Evolutionary conservation across 495 filamentous ascomycete genomes (phyloP).

Genomic region (Tetracladium setigerum): DNA sequence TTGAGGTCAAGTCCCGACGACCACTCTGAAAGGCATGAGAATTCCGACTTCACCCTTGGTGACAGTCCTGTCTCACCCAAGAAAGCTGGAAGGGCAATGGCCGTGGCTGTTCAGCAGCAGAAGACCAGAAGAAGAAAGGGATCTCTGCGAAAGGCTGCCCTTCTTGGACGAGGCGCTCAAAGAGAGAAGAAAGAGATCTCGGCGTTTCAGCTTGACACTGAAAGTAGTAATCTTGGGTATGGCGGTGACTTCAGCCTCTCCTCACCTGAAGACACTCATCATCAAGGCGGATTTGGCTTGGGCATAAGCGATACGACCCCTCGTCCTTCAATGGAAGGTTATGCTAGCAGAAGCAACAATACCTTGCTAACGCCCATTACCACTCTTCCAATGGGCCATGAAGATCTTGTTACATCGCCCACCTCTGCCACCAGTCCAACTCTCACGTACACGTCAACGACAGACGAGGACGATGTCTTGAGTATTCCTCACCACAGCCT

Average conservation of each 20-base stretch:
- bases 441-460: slow-evolving; percentile 60
- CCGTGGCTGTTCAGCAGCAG: slow-evolving; percentile 49
- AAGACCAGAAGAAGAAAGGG: slow-evolving; percentile 71
- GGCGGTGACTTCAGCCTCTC: slow-evolving; percentile 17
- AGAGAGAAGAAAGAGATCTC: slow-evolving; percentile 46
- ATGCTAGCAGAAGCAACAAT: slow-evolving; percentile 21
- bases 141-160: slow-evolving; percentile 71
- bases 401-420: slow-evolving; percentile 17
- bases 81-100: slow-evolving; percentile 44
- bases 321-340: slow-evolving; percentile 39
- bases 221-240: slow-evolving; percentile 6
- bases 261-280: slow-evolving; percentile 16
- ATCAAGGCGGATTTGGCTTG: slow-evolving; percentile 29
- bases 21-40: slow-evolving; percentile 22
- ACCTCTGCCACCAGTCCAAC: slow-evolving; percentile 41
- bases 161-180: slow-evolving; percentile 61
- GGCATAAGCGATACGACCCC: slow-evolving; percentile 41
- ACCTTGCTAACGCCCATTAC: slow-evolving; percentile 24
- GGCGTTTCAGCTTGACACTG: slow-evolving; percentile 35
- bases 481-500: slow-evolving; percentile 41
- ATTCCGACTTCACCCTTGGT: slow-evolving; percentile 24
- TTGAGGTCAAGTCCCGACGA: slow-evolving; percentile 44
- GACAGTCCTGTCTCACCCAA: slow-evolving; percentile 28
- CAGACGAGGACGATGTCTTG: slow-evolving; percentile 71
- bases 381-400: slow-evolving; percentile 15